These are phyloP conservation scores for Ascoidea rubescens DNA, from an alignment of 805 yeast genomes.

Conservation along the genomic window DNA sequence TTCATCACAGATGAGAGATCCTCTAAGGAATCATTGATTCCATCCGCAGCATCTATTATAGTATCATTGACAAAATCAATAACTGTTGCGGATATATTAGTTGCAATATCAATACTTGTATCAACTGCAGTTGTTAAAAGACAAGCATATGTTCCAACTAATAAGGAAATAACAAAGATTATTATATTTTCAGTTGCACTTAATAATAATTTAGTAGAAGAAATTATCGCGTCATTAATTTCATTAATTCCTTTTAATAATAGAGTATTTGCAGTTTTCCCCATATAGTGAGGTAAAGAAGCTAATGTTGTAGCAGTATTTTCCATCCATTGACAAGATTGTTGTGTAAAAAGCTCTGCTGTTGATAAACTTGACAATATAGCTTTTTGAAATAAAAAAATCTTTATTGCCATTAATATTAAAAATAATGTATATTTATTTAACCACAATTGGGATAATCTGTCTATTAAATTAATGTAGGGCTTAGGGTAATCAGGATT, in stretches of 20 bases:
- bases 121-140: conserved; percentile 59
- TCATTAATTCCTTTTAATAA: conserved; percentile 32
- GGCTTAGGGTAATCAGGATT: conserved; percentile 4
- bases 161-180: conserved; percentile 52
- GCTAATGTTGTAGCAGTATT: conserved; percentile 18
- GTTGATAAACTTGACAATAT: conserved; percentile 27
- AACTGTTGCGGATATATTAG: conserved; percentile 56
- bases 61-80: conserved; percentile 50
- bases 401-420: conserved; percentile 42
- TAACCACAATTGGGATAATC: conserved; percentile 50
- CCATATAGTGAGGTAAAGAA: conserved; percentile 42
- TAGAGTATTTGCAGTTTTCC: conserved; percentile 38
- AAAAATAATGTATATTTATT: conserved; percentile 49
- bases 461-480: conserved; percentile 36
- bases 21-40: conserved; percentile 50
- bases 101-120: conserved; percentile 58
- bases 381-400: conserved; percentile 39
- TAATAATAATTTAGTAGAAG: conserved; percentile 30
- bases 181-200: conserved; percentile 46
- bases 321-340: conserved; percentile 36
- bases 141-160: conserved; percentile 82
- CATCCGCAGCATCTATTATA: conserved; percentile 36
- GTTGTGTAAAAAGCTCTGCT: conserved; percentile 23
- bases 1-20: conserved; percentile 48
- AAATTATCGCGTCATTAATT: conserved; percentile 31